phyloP scores from a whole-genome alignment of 2,329 filamentous ascomycete species.

The Botrytis paeoniae region DNA sequence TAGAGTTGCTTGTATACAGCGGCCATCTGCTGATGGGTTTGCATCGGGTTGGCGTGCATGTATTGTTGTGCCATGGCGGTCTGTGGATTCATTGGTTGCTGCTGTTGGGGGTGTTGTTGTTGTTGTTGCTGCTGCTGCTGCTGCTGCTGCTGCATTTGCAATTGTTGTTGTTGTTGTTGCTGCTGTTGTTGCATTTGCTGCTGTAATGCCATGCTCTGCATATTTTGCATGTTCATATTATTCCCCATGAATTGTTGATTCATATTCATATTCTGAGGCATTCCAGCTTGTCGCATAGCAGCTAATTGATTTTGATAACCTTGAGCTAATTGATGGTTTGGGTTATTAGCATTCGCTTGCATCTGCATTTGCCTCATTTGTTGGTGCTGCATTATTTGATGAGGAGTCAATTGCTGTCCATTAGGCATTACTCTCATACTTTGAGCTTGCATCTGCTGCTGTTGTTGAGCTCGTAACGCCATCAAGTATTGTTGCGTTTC shows the following conservation, averaged over 20 bases:
- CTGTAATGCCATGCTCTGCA: conserved; percentile 8
- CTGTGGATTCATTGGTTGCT: conserved; percentile 7
- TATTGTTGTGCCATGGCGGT: conserved; percentile 2
- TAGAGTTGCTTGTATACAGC: not conserved
- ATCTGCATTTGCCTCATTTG: conserved; percentile 17
- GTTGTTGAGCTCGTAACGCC: conserved; percentile 30
- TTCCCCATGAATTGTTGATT: conserved; percentile 18
- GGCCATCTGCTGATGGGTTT: not conserved
- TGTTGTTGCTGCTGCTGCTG: conserved; percentile 5
- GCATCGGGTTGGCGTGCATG: not conserved
- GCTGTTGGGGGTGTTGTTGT: not conserved
- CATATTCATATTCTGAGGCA: conserved; percentile 14
- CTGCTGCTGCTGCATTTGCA: not conserved
- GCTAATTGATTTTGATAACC: conserved; percentile 14
- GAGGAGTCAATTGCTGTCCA: conserved; percentile 16
- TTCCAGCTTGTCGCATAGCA: conserved; percentile 14
- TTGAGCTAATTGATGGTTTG: conserved; percentile 10
- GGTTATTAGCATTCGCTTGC: conserved; percentile 14
- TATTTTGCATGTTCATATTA: conserved; percentile 16
- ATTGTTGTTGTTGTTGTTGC: not conserved
- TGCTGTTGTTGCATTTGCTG: conserved; percentile 7
- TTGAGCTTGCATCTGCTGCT: conserved; percentile 18
- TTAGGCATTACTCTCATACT: conserved; percentile 11
- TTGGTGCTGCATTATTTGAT: conserved; percentile 17
- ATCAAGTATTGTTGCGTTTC: conserved; percentile 32